Conservation (phyloP, 192 early-diverging fungal species). For the Umbelopsis isabellina region DNA sequence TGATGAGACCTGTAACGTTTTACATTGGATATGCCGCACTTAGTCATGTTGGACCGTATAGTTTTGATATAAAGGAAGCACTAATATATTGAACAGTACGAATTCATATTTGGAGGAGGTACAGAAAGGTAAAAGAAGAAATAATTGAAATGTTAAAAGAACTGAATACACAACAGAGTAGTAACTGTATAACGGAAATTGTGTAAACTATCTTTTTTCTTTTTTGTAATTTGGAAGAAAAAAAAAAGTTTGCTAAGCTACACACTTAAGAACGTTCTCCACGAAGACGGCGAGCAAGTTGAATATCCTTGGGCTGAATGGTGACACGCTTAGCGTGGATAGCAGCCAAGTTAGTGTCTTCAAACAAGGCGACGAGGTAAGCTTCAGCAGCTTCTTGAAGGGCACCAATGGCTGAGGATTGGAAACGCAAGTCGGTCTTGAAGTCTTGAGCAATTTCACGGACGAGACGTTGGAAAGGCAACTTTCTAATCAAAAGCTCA, state of each 20-base stretch:
- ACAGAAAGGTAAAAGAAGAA: background rate
- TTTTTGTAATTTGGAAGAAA: background rate
- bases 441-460: conserved; percentile 99
- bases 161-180: background rate
- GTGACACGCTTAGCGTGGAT: conserved; percentile 99
- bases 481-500: conserved; percentile 91
- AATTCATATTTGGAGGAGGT: conserved; percentile 16
- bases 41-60: background rate
- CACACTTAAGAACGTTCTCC: conserved; percentile 78
- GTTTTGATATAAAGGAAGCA: background rate
- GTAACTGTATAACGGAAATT: background rate
- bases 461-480: conserved; percentile 95
- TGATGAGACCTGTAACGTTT: no score
- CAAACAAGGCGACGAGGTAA: conserved; percentile 87
- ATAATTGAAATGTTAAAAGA: background rate
- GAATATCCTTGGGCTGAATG: conserved; percentile 99
- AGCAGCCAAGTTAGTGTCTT: conserved; percentile 99
- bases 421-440: conserved; percentile 99
- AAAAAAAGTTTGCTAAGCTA: background rate
- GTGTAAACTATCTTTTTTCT: background rate
- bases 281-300: conserved; percentile 95
- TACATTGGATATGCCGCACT: no score
- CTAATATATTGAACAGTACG: conserved; percentile 12
- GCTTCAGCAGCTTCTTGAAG: conserved; percentile 98
- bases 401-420: conserved; percentile 98